These are phyloP conservation scores for Vicia sativa DNA, from an alignment of 306 rosid species.

Conservation along the genomic window DNA sequence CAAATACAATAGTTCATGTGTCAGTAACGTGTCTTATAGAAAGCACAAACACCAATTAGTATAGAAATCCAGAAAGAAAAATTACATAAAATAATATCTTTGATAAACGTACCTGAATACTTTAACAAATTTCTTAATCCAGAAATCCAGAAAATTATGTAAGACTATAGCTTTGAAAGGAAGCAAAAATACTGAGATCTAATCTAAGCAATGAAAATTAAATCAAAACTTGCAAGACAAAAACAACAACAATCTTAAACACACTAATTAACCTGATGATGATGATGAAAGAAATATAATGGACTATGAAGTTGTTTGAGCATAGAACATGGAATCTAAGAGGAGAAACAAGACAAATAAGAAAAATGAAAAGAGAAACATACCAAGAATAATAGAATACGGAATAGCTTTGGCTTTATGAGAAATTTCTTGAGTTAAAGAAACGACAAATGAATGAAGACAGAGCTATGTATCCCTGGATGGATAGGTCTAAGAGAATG, in stretches of 20 bases:
- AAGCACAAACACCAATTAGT: background rate
- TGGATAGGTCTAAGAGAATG: background rate
- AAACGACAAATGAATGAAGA: conserved; percentile 8
- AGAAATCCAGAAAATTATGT: background rate
- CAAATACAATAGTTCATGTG: too few relatives aligned
- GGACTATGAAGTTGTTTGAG: background rate
- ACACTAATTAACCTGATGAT: background rate
- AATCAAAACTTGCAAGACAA: conserved; percentile 20
- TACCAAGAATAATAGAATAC: conserved; percentile 6
- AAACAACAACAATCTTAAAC: conserved; percentile 4
- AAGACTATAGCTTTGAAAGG: background rate
- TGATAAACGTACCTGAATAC: background rate
- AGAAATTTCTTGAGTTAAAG: conserved; percentile 3
- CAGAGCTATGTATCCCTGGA: background rate
- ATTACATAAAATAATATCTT: background rate
- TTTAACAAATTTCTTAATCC: background rate
- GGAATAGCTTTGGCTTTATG: background rate
- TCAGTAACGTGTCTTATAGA: too few relatives aligned
- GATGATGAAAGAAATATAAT: background rate
- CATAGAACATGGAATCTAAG: background rate
- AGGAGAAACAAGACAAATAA: background rate
- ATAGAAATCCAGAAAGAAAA: conserved; percentile 19
- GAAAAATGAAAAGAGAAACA: conserved; percentile 10
- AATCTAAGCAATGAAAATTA: conserved; percentile 37
- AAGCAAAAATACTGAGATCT: conserved; percentile 42